phyloP scores from a whole-genome alignment of 441 rosid species.

The Arabidopsis lyrata region DNA sequence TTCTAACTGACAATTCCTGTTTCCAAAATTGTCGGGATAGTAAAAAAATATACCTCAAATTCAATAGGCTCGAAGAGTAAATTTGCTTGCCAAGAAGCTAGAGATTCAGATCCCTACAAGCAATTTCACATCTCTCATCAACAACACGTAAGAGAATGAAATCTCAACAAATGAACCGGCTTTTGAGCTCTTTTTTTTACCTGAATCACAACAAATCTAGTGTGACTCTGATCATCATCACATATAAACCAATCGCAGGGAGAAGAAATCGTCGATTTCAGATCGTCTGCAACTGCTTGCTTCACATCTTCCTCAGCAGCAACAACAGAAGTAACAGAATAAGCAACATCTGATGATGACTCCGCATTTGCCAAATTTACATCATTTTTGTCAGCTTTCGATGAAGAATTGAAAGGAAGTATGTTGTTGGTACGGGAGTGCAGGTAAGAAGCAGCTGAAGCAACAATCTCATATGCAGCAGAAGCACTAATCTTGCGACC shows the following conservation, averaged over 20 bases:
- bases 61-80: constrained; percentile 88
- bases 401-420: constrained; percentile 56
- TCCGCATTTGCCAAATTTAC: constrained; percentile 44
- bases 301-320: constrained; percentile 97
- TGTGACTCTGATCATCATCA: constrained; percentile 75
- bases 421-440: constrained; percentile 71
- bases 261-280: constrained; percentile 73
- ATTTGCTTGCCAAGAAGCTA: constrained; percentile 97
- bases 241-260: constrained; percentile 98
- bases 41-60: constrained; percentile 65
- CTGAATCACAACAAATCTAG: constrained; percentile 91
- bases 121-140: neutral
- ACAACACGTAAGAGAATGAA: constrained; percentile 1
- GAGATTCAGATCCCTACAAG: constrained; percentile 86
- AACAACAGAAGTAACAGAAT: constrained; percentile 87
- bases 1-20: neutral
- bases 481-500: constrained; percentile 64
- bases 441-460: constrained; percentile 86
- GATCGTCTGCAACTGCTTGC: constrained; percentile 92
- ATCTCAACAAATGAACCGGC: neutral
- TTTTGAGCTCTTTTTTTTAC: constrained; percentile 43
- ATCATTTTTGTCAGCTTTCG: constrained; percentile 22
- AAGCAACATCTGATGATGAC: constrained; percentile 46
- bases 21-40: neutral
- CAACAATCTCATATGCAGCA: constrained; percentile 77